Base-by-base conservation (phyloP, 2,329 filamentous ascomycete genomes). In the Aspergillus vadensis region DNA sequence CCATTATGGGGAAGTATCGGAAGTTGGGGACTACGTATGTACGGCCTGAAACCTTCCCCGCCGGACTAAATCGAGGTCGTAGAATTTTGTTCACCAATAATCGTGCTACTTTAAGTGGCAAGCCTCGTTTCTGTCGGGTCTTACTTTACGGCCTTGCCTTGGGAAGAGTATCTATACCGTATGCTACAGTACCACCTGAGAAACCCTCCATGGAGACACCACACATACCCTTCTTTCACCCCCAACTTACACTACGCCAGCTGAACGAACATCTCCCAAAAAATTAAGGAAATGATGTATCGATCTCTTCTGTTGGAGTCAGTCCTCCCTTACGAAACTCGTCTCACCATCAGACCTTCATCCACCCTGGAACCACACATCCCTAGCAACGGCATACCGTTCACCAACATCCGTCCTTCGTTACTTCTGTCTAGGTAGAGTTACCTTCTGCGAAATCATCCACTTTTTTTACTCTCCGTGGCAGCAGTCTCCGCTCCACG, bases 301-400 rank as follows among this genome's bases (percentile, higher is more conserved):
- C 25, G 25, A 10, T 32, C 15, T 17, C n/a, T n/a, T 32, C 25
- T 17, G 23, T 21, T 30, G 25, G 23, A 50, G 47, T 50, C 25
- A 32, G 10, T 32, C 30, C 25, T 27, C 32, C 47, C 52, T 30
- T 23, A 55, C 52, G 27, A 30, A 44, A 30, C 23, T 25, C 41
- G 52, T 55, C 52, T 55, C 52, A 44, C 23, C 52, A 19, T 44
- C 23, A 43, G 38, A 12, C 21, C 32, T 38, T 43, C 51, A 19
- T 27, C 32, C 36, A 27, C 23, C 10, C 23, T 15, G 5, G 19
- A 15, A 25, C 21, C 36, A 39, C 38, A 36, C 32, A 36, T 36
- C 32, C 32, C 32, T 36, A 14, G 32, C 32, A 36, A 36, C 32
- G 12, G 32, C 12, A 12, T 36, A 36, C 32, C 32, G 32, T 36